Evolutionary conservation across 2,329 filamentous ascomycete genomes (phyloP).

Genomic region (Diaporthe citri): DNA sequence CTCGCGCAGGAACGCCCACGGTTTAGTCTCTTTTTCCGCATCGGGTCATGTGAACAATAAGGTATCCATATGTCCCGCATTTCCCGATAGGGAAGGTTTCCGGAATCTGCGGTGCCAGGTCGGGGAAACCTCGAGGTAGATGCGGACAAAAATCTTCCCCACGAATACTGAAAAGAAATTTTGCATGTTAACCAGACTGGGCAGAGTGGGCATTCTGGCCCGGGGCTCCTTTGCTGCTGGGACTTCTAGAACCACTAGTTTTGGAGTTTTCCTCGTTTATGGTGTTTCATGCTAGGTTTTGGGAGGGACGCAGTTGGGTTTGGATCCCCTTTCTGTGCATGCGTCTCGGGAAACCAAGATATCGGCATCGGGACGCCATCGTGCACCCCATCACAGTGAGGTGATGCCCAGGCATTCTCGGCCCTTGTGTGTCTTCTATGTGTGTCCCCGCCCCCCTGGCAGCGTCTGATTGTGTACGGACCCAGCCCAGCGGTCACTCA

Average conservation of each 20-base stretch:
- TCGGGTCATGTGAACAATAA: not conserved
- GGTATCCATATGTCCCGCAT: not conserved
- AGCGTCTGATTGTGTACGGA: not conserved
- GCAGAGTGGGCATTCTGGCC: not conserved
- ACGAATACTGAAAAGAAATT: not conserved
- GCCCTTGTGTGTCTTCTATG: not conserved
- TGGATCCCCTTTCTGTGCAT: not conserved
- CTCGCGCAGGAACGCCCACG: not conserved
- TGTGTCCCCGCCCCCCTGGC: not conserved
- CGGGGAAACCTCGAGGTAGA: slow-evolving; percentile 19
- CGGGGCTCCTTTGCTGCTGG: not conserved
- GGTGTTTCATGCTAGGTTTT: not conserved
- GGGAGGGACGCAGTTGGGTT: not conserved
- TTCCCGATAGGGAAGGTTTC: slow-evolving; percentile 1
- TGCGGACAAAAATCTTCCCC: not conserved
- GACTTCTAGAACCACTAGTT: too few species aligned
- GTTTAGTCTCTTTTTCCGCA: not conserved
- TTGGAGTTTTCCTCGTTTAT: not conserved
- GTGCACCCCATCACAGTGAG: not conserved
- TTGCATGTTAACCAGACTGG: not conserved
- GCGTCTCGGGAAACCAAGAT: not conserved
- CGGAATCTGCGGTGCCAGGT: not conserved
- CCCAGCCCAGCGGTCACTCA: too few species aligned
- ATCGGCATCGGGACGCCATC: not conserved
- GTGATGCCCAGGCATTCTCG: not conserved